Evolutionary conservation across 306 rosid species (phyloP), one percentile per base, ranked within the genome.

Genomic region (Bauhinia variegata): DNA sequence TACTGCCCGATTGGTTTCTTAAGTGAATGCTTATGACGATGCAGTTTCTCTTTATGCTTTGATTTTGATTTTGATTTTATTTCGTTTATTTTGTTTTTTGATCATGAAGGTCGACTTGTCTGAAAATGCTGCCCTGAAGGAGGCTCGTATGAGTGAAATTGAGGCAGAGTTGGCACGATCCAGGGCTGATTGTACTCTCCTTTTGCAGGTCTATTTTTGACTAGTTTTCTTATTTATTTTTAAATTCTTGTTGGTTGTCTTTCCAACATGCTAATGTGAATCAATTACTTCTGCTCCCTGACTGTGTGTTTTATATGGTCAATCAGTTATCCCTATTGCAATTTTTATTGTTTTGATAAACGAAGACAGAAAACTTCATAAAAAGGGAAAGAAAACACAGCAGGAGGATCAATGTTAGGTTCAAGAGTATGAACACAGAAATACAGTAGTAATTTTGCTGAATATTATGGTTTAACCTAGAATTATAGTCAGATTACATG

Each of bases 51-150:
- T n/a, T n/a, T n/a, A 38, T 55, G 41, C 54, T 46, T 43, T 74
- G 31, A n/a, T n/a, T n/a, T n/a, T n/a, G n/a, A n/a, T n/a, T n/a
- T n/a, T n/a, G n/a, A n/a, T n/a, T n/a, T n/a, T n/a, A n/a, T n/a
- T n/a, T n/a, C n/a, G n/a, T n/a, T n/a, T n/a, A n/a, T n/a, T n/a
- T 42, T 60, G 11, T 50, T 23, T n/a, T n/a, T 58, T 64, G 63
- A 54, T 60, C 30, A 16, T 73, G 78, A 65, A 93, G 98, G 84
- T 93, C n/a, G 60, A 68, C 59, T 68, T 77, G 52, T 72, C 86
- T 17, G 95, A 88, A 46, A 84, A 73, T 73, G 87, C 85, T 50
- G 90, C 95, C 4, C 86, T 81, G 67, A 89, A 88, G 80, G 97
- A 93, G 78, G 87, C 90, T 7, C 87, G 83, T 13, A 17, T 86